Evolutionary conservation across 352 stramenopile species (phyloP).

Genomic region (Globisporangium megalacanthum): DNA sequence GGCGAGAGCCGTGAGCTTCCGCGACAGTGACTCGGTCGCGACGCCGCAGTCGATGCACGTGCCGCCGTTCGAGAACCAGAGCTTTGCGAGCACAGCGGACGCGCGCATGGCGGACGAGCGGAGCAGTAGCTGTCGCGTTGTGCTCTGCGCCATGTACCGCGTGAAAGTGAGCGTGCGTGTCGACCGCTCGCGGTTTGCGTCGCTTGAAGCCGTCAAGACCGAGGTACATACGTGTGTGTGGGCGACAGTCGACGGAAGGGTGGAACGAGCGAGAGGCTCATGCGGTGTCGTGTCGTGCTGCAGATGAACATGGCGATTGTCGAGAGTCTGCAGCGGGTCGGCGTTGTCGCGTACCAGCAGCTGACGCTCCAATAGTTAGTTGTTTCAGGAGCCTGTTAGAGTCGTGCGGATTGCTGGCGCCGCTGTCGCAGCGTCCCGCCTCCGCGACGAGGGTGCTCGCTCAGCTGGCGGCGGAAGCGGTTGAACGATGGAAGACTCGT

Average conservation of each 20-base stretch:
- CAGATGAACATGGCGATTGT: slow-evolving; percentile 71
- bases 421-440: slow-evolving; percentile 10
- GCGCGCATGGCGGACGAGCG: slow-evolving; percentile 18
- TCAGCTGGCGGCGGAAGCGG: slow-evolving; percentile 4
- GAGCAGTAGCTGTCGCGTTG: slow-evolving; percentile 23
- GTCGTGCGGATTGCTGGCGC: slow-evolving; percentile 10
- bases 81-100: slow-evolving; percentile 24
- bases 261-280: neutral
- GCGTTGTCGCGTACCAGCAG: slow-evolving; percentile 20
- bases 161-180: slow-evolving; percentile 60
- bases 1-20: slow-evolving; percentile 5
- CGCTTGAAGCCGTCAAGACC: slow-evolving; percentile 53
- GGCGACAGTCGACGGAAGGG: neutral
- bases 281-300: neutral
- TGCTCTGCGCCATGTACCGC: slow-evolving; percentile 47
- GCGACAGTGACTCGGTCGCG: slow-evolving; percentile 11
- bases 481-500: slow-evolving; percentile 12
- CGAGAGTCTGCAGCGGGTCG: slow-evolving; percentile 40
- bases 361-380: slow-evolving; percentile 10
- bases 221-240: slow-evolving; percentile 29
- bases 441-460: slow-evolving; percentile 7
- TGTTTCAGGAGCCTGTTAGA: slow-evolving; percentile 5
- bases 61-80: slow-evolving; percentile 16
- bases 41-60: slow-evolving; percentile 18
- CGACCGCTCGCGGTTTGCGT: slow-evolving; percentile 42